Conservation (phyloP, 1,284 basidiomycete species). For the Puccinia triticina region DNA sequence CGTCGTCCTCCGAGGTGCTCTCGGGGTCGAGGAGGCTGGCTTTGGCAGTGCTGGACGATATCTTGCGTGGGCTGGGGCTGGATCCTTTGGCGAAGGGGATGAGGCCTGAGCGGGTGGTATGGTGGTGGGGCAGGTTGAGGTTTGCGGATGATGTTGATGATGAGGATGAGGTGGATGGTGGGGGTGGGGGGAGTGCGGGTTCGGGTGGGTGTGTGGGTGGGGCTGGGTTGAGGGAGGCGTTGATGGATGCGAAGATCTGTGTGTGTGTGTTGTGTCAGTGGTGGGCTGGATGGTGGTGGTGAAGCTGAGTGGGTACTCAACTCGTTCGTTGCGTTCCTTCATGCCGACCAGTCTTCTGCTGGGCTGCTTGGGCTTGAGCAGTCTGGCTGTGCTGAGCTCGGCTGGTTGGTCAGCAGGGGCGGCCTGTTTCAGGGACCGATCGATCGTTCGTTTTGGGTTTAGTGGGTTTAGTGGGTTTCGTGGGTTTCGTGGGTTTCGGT, state of each 20-base stretch:
- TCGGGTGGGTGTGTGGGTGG: not conserved
- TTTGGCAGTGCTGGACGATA: not conserved
- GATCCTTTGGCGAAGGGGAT: constrained; percentile 43
- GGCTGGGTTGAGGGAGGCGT: constrained; percentile 25
- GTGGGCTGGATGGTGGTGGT: not conserved
- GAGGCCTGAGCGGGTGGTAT: constrained; percentile 25
- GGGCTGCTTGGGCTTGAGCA: no score
- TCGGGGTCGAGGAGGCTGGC: not conserved
- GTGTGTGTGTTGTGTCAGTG: not conserved
- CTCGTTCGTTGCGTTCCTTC: constrained; percentile 46
- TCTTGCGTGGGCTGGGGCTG: constrained; percentile 42
- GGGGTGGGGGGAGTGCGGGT: constrained; percentile 33
- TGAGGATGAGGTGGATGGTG: constrained; percentile 11
- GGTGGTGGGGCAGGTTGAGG: not conserved
- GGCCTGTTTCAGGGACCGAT: no score
- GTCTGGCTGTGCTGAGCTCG: no score
- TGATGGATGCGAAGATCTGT: constrained; percentile 46
- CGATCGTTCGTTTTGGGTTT: no score
- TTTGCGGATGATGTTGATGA: not conserved
- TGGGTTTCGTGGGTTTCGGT: no score
- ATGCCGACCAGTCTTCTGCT: constrained; percentile 38
- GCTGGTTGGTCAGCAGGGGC: no score
- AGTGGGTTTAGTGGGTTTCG: no score
- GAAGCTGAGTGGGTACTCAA: constrained; percentile 22
- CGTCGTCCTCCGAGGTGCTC: not conserved